These are phyloP conservation scores for Aspergillus novoparasiticus DNA, from an alignment of 2,329 filamentous ascomycete genomes.

Conservation along the genomic window DNA sequence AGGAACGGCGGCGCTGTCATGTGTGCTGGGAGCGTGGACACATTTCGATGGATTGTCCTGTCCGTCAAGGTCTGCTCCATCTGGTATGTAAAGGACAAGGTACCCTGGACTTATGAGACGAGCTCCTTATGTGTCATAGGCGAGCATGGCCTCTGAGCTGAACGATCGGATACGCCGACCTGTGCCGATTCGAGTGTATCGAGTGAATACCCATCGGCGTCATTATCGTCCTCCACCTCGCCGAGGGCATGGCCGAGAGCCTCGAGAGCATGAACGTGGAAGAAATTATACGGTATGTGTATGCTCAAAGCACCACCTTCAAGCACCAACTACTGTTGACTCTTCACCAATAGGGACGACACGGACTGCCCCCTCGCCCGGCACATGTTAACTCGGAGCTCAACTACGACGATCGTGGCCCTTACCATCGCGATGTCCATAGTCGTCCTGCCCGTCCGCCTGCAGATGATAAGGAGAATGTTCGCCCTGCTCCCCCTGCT, in stretches of 20 bases:
- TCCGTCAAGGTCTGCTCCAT: background rate
- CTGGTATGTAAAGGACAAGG: background rate
- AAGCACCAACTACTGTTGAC: background rate
- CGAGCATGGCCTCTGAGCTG: background rate
- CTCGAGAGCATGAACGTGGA: background rate
- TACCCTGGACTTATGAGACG: background rate
- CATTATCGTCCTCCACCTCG: background rate
- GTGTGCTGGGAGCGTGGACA: conserved; percentile 6
- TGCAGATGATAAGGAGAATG: background rate
- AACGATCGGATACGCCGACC: background rate
- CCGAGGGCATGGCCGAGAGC: background rate
- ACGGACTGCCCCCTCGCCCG: background rate
- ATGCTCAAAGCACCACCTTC: background rate
- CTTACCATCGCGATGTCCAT: background rate
- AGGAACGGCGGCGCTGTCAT: conserved; percentile 1
- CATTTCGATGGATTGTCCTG: background rate
- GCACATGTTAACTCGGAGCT: conserved; percentile 1
- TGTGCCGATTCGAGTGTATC: background rate
- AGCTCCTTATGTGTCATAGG: background rate
- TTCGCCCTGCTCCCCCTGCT: background rate
- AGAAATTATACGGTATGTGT: background rate
- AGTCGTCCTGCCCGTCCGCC: background rate
- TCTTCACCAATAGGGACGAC: background rate
- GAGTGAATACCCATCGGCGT: background rate
- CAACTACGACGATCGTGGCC: conserved; percentile 1